Percentiles rank a stretch among this genome's conserved stretches.
phyloP scores from a whole-genome alignment of 441 rosid species.

The Bruguiera hainesii region DNA sequence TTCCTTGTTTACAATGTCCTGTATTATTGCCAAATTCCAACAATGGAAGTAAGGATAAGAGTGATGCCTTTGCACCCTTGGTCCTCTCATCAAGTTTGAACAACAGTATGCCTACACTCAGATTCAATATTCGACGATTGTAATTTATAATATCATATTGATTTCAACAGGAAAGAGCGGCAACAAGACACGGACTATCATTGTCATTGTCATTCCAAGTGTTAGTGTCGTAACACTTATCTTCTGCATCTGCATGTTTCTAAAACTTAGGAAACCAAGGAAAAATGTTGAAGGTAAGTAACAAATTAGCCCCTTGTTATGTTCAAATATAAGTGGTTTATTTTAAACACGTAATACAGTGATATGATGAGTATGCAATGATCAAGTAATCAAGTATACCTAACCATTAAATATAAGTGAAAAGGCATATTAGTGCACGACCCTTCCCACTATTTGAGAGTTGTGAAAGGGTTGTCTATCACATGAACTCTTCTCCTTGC shows the following conservation, averaged over 20 bases:
- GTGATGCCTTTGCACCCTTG: neutral
- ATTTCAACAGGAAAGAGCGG: slow-evolving; percentile 29
- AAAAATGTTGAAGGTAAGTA: slow-evolving; percentile 31
- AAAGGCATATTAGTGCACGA: too few relatives aligned
- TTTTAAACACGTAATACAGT: too few relatives aligned
- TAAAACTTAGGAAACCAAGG: slow-evolving; percentile 25
- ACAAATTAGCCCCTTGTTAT: neutral
- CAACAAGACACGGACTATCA: slow-evolving; percentile 19
- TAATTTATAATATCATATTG: neutral
- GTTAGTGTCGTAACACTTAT: slow-evolving; percentile 23
- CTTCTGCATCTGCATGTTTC: slow-evolving; percentile 22
- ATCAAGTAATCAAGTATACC: too few relatives aligned
- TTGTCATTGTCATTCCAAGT: slow-evolving; percentile 26
- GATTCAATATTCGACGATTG: neutral
- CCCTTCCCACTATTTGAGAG: too few relatives aligned
- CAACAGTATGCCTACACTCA: neutral
- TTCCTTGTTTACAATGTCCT: too few relatives aligned
- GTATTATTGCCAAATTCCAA: neutral
- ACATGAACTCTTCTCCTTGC: too few relatives aligned
- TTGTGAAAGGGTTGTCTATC: too few relatives aligned
- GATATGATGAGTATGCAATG: too few relatives aligned
- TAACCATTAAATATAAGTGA: too few relatives aligned
- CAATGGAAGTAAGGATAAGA: neutral
- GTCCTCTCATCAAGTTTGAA: neutral
- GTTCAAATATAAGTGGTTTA: too few relatives aligned